Evolutionary conservation across 768 basidiomycete species (phyloP), one percentile per base, ranked within the genome.

Genomic region (Galerina sulciceps): DNA sequence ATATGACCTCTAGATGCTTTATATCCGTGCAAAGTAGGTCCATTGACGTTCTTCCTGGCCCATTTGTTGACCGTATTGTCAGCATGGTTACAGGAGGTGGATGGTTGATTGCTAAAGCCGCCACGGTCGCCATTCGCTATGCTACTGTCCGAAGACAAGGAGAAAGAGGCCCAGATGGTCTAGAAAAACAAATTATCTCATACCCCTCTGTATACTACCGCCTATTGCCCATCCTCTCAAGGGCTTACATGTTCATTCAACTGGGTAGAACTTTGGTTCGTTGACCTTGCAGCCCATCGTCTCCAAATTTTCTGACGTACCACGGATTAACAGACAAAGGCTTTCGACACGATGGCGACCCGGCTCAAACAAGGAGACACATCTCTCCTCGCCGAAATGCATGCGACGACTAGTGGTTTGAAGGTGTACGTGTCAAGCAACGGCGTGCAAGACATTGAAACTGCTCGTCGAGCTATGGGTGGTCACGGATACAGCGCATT

Each of bases 121-220:
- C 81, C 11, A 88, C 82, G 3, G 80, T 91, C 40, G 76, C 90
- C 0, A 83, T 91, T 38, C 83, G 91, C 1, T 93, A 93, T 65
- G 78, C 85, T 4, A 88, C 85, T 8, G 87, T 91, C 41, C 83
- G 90, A 6, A 76, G 90, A 38, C 91, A 92, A 69, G 89, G 90
- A 10, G 76, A 79, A 66, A 67, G 66, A 23, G 80, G 79, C 17
- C 42, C 79, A 2, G 75, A 79, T 54, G 83, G 84, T 1, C 71
- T 88, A 10, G 91, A 92, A 65, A 79, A 75, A 2, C 89, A 88
- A 72, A 83, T 86, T 10, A 87, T 93, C 67, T 74, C 73, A 3
- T 90, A 91, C 63, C 90, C 90, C n/a, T 86, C 88, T 1, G 79
- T 87, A 3, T 85, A 91, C 66, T 84, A 85, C 64, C 86, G 91